Percentiles rank a stretch among this genome's conserved stretches.
phyloP scores from a whole-genome alignment of 805 yeast species.

The Wickerhamomyces canadensis region DNA sequence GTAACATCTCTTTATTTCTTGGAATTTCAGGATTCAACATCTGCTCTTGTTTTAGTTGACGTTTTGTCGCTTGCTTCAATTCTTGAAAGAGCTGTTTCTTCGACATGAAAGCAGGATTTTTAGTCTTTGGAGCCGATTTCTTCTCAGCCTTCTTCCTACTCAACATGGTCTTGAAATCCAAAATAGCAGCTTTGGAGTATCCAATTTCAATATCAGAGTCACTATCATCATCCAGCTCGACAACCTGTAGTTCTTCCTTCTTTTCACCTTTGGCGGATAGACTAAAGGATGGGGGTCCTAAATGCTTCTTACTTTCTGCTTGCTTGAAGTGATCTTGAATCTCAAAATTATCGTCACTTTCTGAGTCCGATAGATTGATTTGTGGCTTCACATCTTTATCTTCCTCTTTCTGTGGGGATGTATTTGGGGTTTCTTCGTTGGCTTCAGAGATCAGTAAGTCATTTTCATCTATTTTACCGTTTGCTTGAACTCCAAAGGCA shows the following conservation, averaged over 20 bases:
- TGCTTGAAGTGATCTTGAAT: conserved; percentile 4
- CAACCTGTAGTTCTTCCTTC: conserved; percentile 1
- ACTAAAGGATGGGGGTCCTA: not conserved
- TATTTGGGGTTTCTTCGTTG: conserved; percentile 6
- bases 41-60: conserved; percentile 47
- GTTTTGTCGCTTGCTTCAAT: conserved; percentile 38
- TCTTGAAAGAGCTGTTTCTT: conserved; percentile 28
- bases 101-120: conserved; percentile 12
- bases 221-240: conserved; percentile 19
- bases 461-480: conserved; percentile 3
- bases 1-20: conserved; percentile 24
- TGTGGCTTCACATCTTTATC: not conserved
- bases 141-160: conserved; percentile 21
- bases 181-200: conserved; percentile 28
- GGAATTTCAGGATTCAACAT: conserved; percentile 39
- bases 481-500: conserved; percentile 16
- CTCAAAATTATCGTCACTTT: conserved; percentile 11
- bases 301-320: not conserved
- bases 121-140: conserved; percentile 5
- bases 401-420: conserved; percentile 7
- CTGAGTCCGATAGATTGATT: conserved; percentile 7
- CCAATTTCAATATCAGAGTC: conserved; percentile 19
- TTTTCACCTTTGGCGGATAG: conserved; percentile 4
- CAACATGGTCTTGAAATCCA: conserved; percentile 30
- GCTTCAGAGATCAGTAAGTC: conserved; percentile 1